Percentiles rank a stretch among this genome's conserved stretches.
phyloP scores from a whole-genome alignment of 371 early-diverging fungal species.

The Entomophthora muscae region DNA sequence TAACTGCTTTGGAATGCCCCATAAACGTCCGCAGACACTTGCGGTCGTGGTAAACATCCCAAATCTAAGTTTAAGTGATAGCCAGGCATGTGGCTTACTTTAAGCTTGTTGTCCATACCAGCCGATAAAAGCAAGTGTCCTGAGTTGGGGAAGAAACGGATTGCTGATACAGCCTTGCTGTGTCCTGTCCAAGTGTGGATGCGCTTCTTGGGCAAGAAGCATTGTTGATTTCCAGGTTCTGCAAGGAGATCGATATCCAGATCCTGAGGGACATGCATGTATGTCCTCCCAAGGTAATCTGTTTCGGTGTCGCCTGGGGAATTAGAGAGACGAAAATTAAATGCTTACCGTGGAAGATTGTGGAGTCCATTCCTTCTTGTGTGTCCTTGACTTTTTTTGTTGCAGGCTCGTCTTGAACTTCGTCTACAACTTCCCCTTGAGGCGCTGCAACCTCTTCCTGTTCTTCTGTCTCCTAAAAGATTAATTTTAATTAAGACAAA shows the following conservation, averaged over 20 bases:
- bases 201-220: constrained; percentile 67
- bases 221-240: constrained; percentile 55
- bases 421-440: constrained; percentile 12
- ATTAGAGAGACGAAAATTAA: background rate
- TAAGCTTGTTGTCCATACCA: constrained; percentile 84
- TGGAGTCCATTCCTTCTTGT: constrained; percentile 36
- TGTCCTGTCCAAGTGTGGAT: constrained; percentile 90
- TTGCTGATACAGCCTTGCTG: constrained; percentile 76
- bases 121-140: constrained; percentile 81
- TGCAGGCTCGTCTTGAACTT: constrained; percentile 11
- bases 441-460: background rate
- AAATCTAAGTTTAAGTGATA: constrained; percentile 31
- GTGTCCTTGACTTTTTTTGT: constrained; percentile 9
- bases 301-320: constrained; percentile 30
- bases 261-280: constrained; percentile 85
- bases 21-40: constrained; percentile 62
- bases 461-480: constrained; percentile 6
- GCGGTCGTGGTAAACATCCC: constrained; percentile 86
- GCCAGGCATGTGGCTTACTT: constrained; percentile 25
- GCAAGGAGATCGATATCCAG: constrained; percentile 53
- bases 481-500: background rate
- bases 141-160: constrained; percentile 73
- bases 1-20: constrained; percentile 85
- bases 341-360: constrained; percentile 49
- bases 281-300: constrained; percentile 87